These are phyloP conservation scores for Ceratocystis lukuohia DNA, from an alignment of 2,329 filamentous ascomycete genomes.

Conservation along the genomic window DNA sequence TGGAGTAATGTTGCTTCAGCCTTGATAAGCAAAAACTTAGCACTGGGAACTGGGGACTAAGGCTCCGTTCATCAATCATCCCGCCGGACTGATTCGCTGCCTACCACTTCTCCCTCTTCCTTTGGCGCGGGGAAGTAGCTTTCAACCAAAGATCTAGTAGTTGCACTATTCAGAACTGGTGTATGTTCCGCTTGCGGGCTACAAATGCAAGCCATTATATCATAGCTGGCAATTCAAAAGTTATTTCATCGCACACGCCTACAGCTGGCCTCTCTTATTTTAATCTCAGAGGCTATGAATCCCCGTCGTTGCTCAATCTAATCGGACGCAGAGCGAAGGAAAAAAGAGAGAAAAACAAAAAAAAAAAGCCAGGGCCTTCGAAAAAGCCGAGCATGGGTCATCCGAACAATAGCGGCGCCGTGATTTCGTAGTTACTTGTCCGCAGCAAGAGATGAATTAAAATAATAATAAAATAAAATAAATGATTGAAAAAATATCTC, in stretches of 20 bases:
- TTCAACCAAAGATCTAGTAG: not conserved
- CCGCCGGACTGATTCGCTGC: not conserved
- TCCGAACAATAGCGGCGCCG: conserved; percentile 5
- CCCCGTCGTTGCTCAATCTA: not conserved
- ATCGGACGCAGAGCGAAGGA: not conserved
- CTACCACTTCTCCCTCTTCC: not conserved
- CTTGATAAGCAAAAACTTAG: not conserved
- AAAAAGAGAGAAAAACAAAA: not conserved
- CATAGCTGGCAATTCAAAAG: not conserved
- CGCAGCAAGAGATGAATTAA: not conserved
- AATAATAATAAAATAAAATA: not conserved
- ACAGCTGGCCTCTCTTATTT: not conserved
- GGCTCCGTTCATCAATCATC: not conserved
- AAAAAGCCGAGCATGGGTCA: conserved; percentile 4
- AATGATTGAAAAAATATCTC: not conserved
- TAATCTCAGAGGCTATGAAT: not conserved
- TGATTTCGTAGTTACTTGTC: not conserved
- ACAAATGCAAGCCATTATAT: not conserved
- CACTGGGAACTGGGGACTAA: not conserved
- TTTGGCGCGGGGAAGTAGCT: not conserved
- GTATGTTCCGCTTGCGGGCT: not conserved
- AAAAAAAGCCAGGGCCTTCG: conserved; percentile 1
- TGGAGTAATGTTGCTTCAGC: not conserved
- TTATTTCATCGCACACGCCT: no score
- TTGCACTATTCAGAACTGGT: not conserved